Evolutionary conservation across 2,329 filamentous ascomycete species (phyloP), one percentile per base, ranked within the genome.

Genomic region (Colletotrichum sp.): DNA sequence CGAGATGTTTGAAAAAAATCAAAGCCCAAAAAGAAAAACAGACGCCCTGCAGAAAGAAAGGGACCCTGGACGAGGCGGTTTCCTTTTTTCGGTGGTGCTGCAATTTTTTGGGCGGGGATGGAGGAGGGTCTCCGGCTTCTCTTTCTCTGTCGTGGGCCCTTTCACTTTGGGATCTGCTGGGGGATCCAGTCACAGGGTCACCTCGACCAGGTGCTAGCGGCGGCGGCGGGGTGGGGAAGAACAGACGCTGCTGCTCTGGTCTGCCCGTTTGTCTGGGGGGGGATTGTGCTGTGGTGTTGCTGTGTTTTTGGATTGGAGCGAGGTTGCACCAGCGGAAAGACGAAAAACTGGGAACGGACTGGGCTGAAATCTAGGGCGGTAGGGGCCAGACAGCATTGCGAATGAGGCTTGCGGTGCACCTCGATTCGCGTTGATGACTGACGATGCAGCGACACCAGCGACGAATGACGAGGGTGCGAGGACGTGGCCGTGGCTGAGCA

Each of bases 401-500:
- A 63, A 36, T 69, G 70, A 74, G 73, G 73, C 73, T 73, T 73
- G 70, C 63, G 21, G n/a, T 49, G 44, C 44, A 21, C n/a, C 6
- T 52, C 44, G 44, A 52, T 52, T 21, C 6, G 44, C 26, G 24
- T 36, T 15, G 57, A 30, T 71, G 68, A 67, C 32, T 60, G 64
- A 15, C 32, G 57, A 24, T 52, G 44, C n/a, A 52, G 44, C 44
- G 12, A 13, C 10, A 21, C 6, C 44, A 52, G 44, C 44, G 44
- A 52, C 44, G 44, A 52, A 52, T 52, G 44, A 52, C 18, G 52
- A 36, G 21, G 59, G 12, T 15, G n/a, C 59, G 55, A 36, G 55
- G 69, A 72, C 73, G 73, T 72, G 63, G 69, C 73, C 73, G 71
- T 69, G 69, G 64, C 74, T 72, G 63, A 72, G 74, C 74, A 32